Base-by-base conservation (phyloP, 352 stramenopile species). In the Phytopythium vexans region DNA sequence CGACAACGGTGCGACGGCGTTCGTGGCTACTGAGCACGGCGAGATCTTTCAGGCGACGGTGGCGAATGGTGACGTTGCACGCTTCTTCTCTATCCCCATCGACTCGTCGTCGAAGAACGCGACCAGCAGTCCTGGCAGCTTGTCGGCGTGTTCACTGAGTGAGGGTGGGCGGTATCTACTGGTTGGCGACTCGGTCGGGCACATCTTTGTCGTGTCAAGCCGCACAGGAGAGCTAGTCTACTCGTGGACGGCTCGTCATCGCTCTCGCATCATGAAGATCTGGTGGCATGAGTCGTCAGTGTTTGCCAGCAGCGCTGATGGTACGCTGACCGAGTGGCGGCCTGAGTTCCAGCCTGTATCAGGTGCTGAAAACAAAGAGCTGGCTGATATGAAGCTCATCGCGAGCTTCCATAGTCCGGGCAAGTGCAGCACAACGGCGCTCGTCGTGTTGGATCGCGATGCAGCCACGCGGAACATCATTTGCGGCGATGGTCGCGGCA, bases 401-500 rank as follows among this genome's bases (percentile, higher is more conserved):
- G 68, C 55, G n/a, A 67, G 53, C 42, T 91, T 75, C 54, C 58
- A 69, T 38, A 83, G 73, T 16, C 73, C 82, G 27, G 77, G 74
- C 15, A 90, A 87, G 49, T 87, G 73, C 46, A 74, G 77, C 0
- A 66, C 59, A 6, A 76, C 82, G 6, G 64, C 72, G 8, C 50
- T 92, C 5, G n/a, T 76, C 11, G 64, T 89, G 5, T 11, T 88
- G 10, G 72, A 90, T 35, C 56, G 62, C 3, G 51, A 33, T 7
- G 6, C 6, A 32, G 49, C 27, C 16, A 82, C 66, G 6, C 69
- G 78, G 37, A 84, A 80, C 60, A 49, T 94, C 14, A 56, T 89
- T n/a, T 79, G 67, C 46, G 86, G 83, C 8, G 86, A 95, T 48
- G 80, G 81, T 0, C 77, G 85, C 38, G 86, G 79, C 12, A 90